Evolutionary conservation across 2,329 filamentous ascomycete species (phyloP).

Genomic region (Ascosphaera pollenicola): DNA sequence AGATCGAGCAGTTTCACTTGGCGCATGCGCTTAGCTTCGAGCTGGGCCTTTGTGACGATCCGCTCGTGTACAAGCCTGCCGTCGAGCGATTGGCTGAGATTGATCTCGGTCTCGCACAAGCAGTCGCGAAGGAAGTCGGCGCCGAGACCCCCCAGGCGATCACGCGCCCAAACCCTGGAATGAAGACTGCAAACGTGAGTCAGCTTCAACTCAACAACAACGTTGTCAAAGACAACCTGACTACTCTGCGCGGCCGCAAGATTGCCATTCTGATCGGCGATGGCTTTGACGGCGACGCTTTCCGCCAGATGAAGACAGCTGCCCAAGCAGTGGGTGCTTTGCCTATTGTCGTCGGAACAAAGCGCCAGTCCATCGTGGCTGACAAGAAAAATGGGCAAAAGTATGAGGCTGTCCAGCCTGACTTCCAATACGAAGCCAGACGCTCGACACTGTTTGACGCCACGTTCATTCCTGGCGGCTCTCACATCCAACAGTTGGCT

Average conservation of each 20-base stretch:
- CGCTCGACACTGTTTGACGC: constrained; percentile 59
- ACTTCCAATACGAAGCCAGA: constrained; percentile 61
- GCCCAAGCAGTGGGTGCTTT: constrained; percentile 40
- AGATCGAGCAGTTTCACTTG: constrained; percentile 43
- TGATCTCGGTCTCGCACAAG: constrained; percentile 44
- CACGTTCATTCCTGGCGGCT: constrained; percentile 44
- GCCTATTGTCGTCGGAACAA: constrained; percentile 46
- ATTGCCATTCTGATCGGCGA: constrained; percentile 30
- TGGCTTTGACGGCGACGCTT: constrained; percentile 31
- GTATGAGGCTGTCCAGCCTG: constrained; percentile 29
- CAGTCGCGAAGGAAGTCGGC: constrained; percentile 48
- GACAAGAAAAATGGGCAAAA: constrained; percentile 26
- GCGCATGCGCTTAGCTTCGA: constrained; percentile 42
- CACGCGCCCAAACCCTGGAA: constrained; percentile 29
- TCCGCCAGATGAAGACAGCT: constrained; percentile 40
- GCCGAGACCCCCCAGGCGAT: constrained; percentile 30
- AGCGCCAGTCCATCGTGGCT: constrained; percentile 42
- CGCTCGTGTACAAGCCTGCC: constrained; percentile 50
- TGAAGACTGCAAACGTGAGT: constrained; percentile 44
- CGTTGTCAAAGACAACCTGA: constrained; percentile 34
- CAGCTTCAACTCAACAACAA: constrained; percentile 57
- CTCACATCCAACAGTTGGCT: constrained; percentile 35
- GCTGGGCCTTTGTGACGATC: constrained; percentile 63
- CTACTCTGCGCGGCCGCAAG: constrained; percentile 23
- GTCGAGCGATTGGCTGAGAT: constrained; percentile 48